Percentiles rank a stretch among this genome's conserved stretches.
Evolutionary conservation across 2,329 filamentous ascomycete species (phyloP).

Genomic region (Furcasterigmium sp.): DNA sequence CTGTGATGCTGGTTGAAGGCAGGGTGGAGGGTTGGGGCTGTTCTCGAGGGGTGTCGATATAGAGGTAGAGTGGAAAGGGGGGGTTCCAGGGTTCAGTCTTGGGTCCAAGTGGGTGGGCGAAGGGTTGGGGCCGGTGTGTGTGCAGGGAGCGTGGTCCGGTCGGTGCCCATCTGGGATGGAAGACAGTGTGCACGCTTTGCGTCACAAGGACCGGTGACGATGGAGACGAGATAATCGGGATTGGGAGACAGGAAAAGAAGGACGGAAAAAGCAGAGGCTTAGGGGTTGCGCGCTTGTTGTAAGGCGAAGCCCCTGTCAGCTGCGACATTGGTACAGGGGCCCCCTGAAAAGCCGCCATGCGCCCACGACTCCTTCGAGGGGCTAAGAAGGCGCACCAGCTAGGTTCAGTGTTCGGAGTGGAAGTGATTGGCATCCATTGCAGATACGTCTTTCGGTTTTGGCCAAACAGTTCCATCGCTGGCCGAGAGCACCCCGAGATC

Average conservation of each 20-base stretch:
- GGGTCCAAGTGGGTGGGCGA: conserved; percentile 6
- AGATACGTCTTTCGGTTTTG: too few relatives aligned
- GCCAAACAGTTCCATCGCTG: too few relatives aligned
- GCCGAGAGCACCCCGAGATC: too few relatives aligned
- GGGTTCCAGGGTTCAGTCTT: conserved; percentile 10
- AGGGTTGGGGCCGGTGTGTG: conserved; percentile 7
- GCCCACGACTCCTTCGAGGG: background rate
- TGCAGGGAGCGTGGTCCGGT: background rate
- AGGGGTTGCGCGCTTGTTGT: conserved; percentile 4
- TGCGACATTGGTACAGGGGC: conserved; percentile 1
- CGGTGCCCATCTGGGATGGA: conserved; percentile 15
- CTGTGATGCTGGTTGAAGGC: conserved; percentile 15
- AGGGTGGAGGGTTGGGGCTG: conserved; percentile 6
- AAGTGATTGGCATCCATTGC: background rate
- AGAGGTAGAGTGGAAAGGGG: conserved; percentile 18
- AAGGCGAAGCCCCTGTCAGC: conserved; percentile 4
- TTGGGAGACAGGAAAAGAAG: background rate
- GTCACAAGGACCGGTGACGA: background rate
- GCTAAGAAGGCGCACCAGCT: background rate
- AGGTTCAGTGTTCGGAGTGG: background rate
- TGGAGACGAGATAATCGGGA: background rate
- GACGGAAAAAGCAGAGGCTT: conserved; percentile 3
- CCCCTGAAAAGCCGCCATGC: conserved; percentile 1
- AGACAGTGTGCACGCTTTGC: conserved; percentile 5
- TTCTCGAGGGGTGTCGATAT: conserved; percentile 19